Conservation (phyloP, 441 rosid genomes). For the Viola pubescens region DNA sequence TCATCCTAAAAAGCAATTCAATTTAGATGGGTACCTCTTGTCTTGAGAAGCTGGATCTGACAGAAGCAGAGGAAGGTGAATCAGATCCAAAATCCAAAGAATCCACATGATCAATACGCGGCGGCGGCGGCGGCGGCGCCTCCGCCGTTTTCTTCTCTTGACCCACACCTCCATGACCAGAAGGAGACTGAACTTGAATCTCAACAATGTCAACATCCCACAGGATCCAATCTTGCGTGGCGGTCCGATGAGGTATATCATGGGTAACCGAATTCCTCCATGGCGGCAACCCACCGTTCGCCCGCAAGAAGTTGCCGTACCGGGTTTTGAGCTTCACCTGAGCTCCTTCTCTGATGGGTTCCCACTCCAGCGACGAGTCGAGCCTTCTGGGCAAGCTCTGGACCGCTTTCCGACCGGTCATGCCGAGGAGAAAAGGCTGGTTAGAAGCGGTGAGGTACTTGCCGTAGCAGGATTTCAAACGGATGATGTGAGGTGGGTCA, state of each 20-base stretch:
- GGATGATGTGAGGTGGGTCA: slow-evolving; percentile 14
- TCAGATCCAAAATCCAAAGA: slow-evolving; percentile 36
- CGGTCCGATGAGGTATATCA: slow-evolving; percentile 66
- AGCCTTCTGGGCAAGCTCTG: slow-evolving; percentile 51
- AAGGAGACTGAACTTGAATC: slow-evolving; percentile 27
- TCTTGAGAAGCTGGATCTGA: slow-evolving; percentile 40
- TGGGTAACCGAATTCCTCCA: slow-evolving; percentile 93
- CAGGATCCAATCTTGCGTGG: slow-evolving; percentile 65
- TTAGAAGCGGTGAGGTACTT: slow-evolving; percentile 75
- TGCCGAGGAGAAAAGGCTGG: slow-evolving; percentile 72
- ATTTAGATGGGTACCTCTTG: slow-evolving; percentile 39
- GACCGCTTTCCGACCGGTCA: slow-evolving; percentile 69
- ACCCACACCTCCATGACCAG: neutral
- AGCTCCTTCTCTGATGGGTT: slow-evolving; percentile 54
- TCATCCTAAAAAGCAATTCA: neutral
- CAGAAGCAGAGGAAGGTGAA: slow-evolving; percentile 37
- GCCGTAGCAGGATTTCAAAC: slow-evolving; percentile 42
- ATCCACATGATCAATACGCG: slow-evolving; percentile 36
- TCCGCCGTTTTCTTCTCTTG: neutral
- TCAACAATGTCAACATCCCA: slow-evolving; percentile 79
- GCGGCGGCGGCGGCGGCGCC: slow-evolving; percentile 17
- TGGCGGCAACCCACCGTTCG: slow-evolving; percentile 83
- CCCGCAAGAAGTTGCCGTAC: slow-evolving; percentile 66
- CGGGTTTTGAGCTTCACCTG: slow-evolving; percentile 61
- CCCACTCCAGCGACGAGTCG: slow-evolving; percentile 87